Base-by-base conservation (phyloP, 176 grass and related monocot species). In the Raddia distichophylla region DNA sequence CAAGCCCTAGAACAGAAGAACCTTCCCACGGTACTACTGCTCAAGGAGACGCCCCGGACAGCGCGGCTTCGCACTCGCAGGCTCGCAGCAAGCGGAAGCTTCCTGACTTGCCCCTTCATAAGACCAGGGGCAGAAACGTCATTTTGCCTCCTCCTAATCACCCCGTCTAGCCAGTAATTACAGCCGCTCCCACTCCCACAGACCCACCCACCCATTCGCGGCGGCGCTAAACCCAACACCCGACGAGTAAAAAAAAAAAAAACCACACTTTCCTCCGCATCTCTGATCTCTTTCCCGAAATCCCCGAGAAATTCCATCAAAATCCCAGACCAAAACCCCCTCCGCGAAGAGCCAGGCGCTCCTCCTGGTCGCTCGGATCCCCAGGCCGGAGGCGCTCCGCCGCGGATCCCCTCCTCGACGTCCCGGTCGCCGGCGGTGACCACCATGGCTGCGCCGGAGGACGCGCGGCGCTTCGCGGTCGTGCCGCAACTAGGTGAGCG, bases 401-500 rank as follows among this genome's bases (percentile, higher is more conserved):
- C 27, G 49, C 18, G 42, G 42, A 51, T 80, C 64, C 57, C 44
- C 19, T 37, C 49, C 4, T 40, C 37, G 37, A 40, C 37, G 37
- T 40, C 7, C n/a, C 32, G 45, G 4, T 14, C 13, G 66, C 19
- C 56, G 17, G 16, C 80, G 56, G 55, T 56, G 17, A 70, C 27
- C 40, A 53, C 32, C 0, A 57, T 57, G 77, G 73, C 73, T 56
- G 79, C 76, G 18, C 43, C 76, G 77, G 76, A 60, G 84, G 77
- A 81, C 11, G 51, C 77, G 53, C 70, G 77, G 60, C 84, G 84
- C 69, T 72, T 81, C 43, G 69, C 84, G 2, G 77, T 74, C 69
- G 77, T 43, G 77, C 84, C 84, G 62, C 77, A 86, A 77, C 77
- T 86, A 60, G 84, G 84, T 86, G 70, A 86, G 84, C 50, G 84